phyloP scores from a whole-genome alignment of 2,329 filamentous ascomycete species.

The Penicillium sp. region DNA sequence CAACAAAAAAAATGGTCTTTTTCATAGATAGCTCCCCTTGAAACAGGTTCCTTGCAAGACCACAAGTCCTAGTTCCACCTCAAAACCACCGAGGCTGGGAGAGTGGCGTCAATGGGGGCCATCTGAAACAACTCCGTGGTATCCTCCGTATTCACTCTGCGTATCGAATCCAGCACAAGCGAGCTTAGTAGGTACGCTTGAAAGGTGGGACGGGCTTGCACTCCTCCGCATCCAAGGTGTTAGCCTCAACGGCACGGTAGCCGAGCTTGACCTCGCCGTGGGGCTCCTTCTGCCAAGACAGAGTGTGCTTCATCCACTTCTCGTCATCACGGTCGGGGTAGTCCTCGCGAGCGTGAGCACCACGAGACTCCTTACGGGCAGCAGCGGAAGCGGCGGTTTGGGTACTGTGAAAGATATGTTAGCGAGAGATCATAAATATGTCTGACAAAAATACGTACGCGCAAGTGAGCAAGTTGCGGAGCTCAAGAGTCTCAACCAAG shows the following conservation, averaged over 20 bases:
- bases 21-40: conserved; percentile 24
- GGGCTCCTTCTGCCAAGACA: conserved; percentile 91
- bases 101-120: conserved; percentile 6
- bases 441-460: conserved; percentile 62
- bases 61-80: conserved; percentile 12
- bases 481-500: conserved; percentile 91
- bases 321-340: conserved; percentile 91
- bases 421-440: conserved; percentile 3
- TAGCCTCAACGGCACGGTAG: conserved; percentile 79
- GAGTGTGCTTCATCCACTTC: conserved; percentile 99
- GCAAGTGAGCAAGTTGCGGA: conserved; percentile 94
- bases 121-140: conserved; percentile 24
- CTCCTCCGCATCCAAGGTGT: conserved; percentile 89
- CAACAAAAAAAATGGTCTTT: conserved; percentile 34
- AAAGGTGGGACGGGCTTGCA: conserved; percentile 96
- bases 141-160: conserved; percentile 14
- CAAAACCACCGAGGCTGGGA: not conserved
- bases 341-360: conserved; percentile 95
- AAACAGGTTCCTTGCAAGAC: conserved; percentile 10
- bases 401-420: conserved; percentile 50
- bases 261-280: conserved; percentile 82
- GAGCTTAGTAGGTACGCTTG: conserved; percentile 62
- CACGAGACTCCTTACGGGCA: conserved; percentile 94
- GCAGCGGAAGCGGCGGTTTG: conserved; percentile 91
- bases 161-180: conserved; percentile 8